Evolutionary conservation across 495 filamentous ascomycete genomes (phyloP), one percentile per base, ranked within the genome.

Genomic region (Aspergillus saccharolyticus): DNA sequence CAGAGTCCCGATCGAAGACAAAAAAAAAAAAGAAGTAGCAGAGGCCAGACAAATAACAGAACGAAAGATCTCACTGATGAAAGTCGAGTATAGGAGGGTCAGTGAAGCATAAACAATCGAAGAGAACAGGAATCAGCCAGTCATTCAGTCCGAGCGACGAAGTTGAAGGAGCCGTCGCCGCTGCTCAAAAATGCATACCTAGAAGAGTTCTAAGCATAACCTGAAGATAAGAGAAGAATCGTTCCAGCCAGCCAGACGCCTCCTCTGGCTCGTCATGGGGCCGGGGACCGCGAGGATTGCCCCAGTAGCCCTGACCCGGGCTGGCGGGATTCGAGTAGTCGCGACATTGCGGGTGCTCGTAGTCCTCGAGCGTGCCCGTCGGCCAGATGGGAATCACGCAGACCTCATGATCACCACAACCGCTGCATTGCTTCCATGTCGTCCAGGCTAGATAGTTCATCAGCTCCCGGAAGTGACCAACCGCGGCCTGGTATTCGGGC

Each of bases 361-460:
- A 78, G 56, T 86, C 83, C 18, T 80, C 72, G 0, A 71, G 60
- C 0, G 74, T 74, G 0, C 85, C 85, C 63, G 78, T 74, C 0
- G 85, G 86, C 83, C 85, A 88, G 65, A 88, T 83, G 0, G 86
- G 81, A 3, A 85, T 62, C n/a, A 85, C 76, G 68, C 85, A 88
- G n/a, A 84, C 72, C 66, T 88, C 81, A 54, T 84, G 78, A 17
- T 70, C 66, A 0, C 56, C 66, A 55, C 85, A 88, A 16, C 69
- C 70, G 4, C 71, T 69, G 54, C 85, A 87, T 47, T 81, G 69
- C 60, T 84, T 85, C 83, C 83, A 89, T 0, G 68, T 79, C 18
- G 80, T 72, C 85, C 86, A 89, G 16, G 70, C 64, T 21, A 89
- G 71, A 49, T 80, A 77, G 0, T 68, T 62, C 21, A 80, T 76